Conservation (phyloP, 1,284 basidiomycete species). For the Irpex sp. region DNA sequence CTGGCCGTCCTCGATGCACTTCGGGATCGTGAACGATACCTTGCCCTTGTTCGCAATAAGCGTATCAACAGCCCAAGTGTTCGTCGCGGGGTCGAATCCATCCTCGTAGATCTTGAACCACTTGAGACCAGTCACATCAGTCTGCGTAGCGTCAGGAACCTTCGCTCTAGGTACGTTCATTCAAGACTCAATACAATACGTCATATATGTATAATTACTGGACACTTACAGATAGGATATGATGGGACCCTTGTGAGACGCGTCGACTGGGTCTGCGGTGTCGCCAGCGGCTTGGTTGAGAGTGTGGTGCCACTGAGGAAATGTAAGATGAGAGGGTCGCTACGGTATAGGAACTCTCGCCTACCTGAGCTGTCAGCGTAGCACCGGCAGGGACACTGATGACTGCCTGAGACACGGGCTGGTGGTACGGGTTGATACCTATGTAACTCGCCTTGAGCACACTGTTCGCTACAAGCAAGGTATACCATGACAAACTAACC, state of each 20-base stretch:
- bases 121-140: constrained; percentile 46
- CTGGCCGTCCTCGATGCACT: constrained; percentile 44
- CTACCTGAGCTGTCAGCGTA: constrained; percentile 37
- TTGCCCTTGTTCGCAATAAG: constrained; percentile 52
- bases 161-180: constrained; percentile 34
- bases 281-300: constrained; percentile 42
- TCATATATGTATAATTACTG: not conserved
- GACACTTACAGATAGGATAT: constrained; percentile 49
- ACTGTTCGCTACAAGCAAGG: not conserved
- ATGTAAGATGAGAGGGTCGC: not conserved
- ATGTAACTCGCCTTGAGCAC: not conserved
- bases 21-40: constrained; percentile 47
- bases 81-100: constrained; percentile 30
- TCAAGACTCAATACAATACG: not conserved
- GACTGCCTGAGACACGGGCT: constrained; percentile 45
- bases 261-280: constrained; percentile 46
- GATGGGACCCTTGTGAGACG: constrained; percentile 50
- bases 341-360: not conserved
- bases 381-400: constrained; percentile 49
- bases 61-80: constrained; percentile 45
- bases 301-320: constrained; percentile 20
- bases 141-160: constrained; percentile 41
- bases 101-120: constrained; percentile 55
- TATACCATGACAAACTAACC: constrained; percentile 21
- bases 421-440: constrained; percentile 51